These are phyloP conservation scores for Chaetomiaceae sp. DNA, from an alignment of 2,329 filamentous ascomycete genomes.

Conservation along the genomic window DNA sequence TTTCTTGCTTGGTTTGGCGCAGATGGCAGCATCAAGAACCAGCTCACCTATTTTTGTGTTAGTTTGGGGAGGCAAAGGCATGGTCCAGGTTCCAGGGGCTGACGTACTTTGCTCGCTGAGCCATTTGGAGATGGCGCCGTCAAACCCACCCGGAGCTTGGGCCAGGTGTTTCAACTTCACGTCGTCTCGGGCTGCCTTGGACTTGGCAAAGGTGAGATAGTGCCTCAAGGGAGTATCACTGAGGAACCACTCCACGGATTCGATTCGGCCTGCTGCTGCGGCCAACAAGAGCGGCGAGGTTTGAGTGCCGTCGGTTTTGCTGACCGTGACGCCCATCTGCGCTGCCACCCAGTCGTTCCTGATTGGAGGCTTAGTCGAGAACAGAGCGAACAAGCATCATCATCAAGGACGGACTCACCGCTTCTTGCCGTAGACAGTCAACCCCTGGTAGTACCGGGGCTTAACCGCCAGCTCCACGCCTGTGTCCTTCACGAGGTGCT, in stretches of 20 bases:
- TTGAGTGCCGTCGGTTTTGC: slow-evolving; percentile 37
- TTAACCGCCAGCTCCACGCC: slow-evolving; percentile 60
- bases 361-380: neutral
- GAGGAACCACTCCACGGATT: slow-evolving; percentile 71
- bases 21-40: slow-evolving; percentile 61
- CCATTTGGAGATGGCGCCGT: slow-evolving; percentile 59
- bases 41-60: slow-evolving; percentile 46
- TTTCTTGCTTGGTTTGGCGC: slow-evolving; percentile 37
- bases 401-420: slow-evolving; percentile 31
- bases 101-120: slow-evolving; percentile 53
- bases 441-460: slow-evolving; percentile 69
- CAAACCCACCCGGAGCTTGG: slow-evolving; percentile 56
- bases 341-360: slow-evolving; percentile 67
- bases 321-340: slow-evolving; percentile 48
- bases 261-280: slow-evolving; percentile 53
- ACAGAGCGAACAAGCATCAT: neutral
- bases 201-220: slow-evolving; percentile 62
- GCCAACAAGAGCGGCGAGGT: slow-evolving; percentile 58
- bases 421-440: slow-evolving; percentile 72
- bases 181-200: slow-evolving; percentile 57
- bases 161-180: slow-evolving; percentile 57
- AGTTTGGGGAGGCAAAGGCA: slow-evolving; percentile 1
- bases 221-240: slow-evolving; percentile 62
- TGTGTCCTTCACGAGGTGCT: slow-evolving; percentile 59
- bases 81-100: neutral